phyloP scores from a whole-genome alignment of 805 yeast genomes.

The Candida piceae region DNA sequence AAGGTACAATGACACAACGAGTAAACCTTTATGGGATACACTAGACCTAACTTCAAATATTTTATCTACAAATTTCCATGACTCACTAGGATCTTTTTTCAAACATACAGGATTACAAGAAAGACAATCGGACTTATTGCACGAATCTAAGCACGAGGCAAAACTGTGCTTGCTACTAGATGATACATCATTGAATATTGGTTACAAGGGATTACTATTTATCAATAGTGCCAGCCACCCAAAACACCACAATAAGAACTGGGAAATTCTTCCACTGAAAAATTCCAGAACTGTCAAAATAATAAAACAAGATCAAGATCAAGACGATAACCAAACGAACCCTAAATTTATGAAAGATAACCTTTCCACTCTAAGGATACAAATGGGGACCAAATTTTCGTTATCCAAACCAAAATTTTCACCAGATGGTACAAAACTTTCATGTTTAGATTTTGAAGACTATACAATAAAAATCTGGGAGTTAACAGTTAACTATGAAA shows the following conservation, averaged over 20 bases:
- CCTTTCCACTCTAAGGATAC: slow-evolving; percentile 3
- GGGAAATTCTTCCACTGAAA: slow-evolving; percentile 16
- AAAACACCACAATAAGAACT: slow-evolving; percentile 12
- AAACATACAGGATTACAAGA: slow-evolving; percentile 3
- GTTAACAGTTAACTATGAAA: slow-evolving; percentile 6
- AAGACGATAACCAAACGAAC: too few relatives aligned
- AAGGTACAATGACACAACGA: slow-evolving; percentile 1
- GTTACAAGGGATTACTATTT: slow-evolving; percentile 18
- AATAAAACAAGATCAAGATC: not conserved
- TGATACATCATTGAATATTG: slow-evolving; percentile 11
- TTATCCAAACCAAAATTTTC: slow-evolving; percentile 17
- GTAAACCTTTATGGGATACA: slow-evolving; percentile 11
- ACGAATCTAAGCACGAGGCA: slow-evolving; percentile 8
- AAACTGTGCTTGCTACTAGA: slow-evolving; percentile 15
- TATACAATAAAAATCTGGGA: slow-evolving; percentile 21
- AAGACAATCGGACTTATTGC: slow-evolving; percentile 7
- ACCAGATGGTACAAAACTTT: slow-evolving; percentile 10
- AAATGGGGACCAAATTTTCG: slow-evolving; percentile 7
- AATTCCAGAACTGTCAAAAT: not conserved
- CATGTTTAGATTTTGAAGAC: slow-evolving; percentile 16
- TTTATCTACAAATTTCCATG: slow-evolving; percentile 15
- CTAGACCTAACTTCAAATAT: slow-evolving; percentile 20
- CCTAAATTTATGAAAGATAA: too few relatives aligned
- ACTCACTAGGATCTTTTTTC: slow-evolving; percentile 11
- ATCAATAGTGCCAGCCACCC: slow-evolving; percentile 4